These are phyloP conservation scores for Hypoxylon crocopeplum DNA, from an alignment of 495 filamentous ascomycete species.

Conservation along the genomic window DNA sequence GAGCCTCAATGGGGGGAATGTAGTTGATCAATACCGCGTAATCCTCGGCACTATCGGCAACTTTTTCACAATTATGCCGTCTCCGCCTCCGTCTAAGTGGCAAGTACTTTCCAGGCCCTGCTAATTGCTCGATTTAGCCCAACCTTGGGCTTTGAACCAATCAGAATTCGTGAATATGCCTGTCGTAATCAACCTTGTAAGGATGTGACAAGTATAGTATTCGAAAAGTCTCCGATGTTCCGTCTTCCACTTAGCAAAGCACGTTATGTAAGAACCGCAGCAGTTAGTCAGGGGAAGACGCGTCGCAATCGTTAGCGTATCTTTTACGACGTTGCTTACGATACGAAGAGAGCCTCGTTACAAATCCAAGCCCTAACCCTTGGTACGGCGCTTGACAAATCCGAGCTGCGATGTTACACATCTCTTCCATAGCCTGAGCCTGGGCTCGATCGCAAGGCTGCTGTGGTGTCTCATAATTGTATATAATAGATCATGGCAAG, in stretches of 20 bases:
- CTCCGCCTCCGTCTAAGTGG: too few relatives aligned
- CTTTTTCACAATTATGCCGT: too few relatives aligned
- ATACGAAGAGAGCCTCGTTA: not conserved
- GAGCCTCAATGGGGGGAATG: too few relatives aligned
- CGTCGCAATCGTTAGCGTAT: not conserved
- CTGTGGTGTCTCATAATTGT: too few relatives aligned
- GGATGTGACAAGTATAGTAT: not conserved
- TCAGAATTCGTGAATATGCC: not conserved
- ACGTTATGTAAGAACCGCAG: not conserved
- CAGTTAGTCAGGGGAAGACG: not conserved
- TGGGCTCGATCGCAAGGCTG: too few relatives aligned
- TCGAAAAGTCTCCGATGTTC: slow-evolving; percentile 9
- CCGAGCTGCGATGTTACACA: too few relatives aligned
- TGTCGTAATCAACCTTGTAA: not conserved
- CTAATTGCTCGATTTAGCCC: slow-evolving; percentile 29
- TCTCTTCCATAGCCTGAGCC: too few relatives aligned
- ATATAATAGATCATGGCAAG: too few relatives aligned
- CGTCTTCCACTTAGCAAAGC: not conserved
- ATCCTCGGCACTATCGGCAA: too few relatives aligned
- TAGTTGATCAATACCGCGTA: too few relatives aligned
- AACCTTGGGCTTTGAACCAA: slow-evolving; percentile 6
- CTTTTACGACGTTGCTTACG: not conserved
- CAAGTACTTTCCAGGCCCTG: slow-evolving; percentile 17
- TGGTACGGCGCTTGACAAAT: not conserved
- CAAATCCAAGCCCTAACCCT: not conserved